Base-by-base conservation (phyloP, 2,329 filamentous ascomycete genomes). In the Cryoendolithus antarcticus region DNA sequence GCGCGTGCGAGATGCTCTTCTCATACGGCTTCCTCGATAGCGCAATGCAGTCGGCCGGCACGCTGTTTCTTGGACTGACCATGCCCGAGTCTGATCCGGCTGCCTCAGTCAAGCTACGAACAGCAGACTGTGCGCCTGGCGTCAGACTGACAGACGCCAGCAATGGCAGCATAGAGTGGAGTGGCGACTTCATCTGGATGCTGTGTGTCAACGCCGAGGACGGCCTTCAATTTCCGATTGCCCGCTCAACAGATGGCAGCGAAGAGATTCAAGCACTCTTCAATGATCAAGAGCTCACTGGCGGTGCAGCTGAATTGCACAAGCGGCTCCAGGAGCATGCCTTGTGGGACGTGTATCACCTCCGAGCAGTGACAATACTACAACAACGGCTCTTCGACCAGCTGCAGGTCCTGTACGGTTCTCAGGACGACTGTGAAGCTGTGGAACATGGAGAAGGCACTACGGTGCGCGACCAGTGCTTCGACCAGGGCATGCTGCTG, bases 1-100 rank as follows among this genome's bases (percentile, higher is more conserved):
- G 85, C 1, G 82, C 85, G 3, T 86, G 86, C 27, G 89, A 96
- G 60, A 93, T 94, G 80, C 70, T 96, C 2, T 96, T 96, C 62
- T 93, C 82, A 33, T 98, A 98, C 54, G 91, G 91, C 0, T 96
- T 98, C 54, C 72, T 96, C n/a, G 60, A 65, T 30, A 41, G 46
- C 4, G 55, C 56, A n/a, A 63, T 65, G 52, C 52, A 53, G 0
- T 66, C 66, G 38, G 74, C 75, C 2, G 67, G 64, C 35, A 69
- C 71, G 41, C 58, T 80, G 9, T 74, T 76, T 40, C 59, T 80
- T 31, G 80, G 86, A 48, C 55, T 78, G 6, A 64, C 72, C 2
- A 73, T 88, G 13, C 71, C 75, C 1, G 77, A 84, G 40, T 85
- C 93, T 53, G 76, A 80, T 52, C 85, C 86, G 1, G 66, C 93